These are phyloP conservation scores for Kalmusia sp. DNA, from an alignment of 2,329 filamentous ascomycete species.

Conservation along the genomic window DNA sequence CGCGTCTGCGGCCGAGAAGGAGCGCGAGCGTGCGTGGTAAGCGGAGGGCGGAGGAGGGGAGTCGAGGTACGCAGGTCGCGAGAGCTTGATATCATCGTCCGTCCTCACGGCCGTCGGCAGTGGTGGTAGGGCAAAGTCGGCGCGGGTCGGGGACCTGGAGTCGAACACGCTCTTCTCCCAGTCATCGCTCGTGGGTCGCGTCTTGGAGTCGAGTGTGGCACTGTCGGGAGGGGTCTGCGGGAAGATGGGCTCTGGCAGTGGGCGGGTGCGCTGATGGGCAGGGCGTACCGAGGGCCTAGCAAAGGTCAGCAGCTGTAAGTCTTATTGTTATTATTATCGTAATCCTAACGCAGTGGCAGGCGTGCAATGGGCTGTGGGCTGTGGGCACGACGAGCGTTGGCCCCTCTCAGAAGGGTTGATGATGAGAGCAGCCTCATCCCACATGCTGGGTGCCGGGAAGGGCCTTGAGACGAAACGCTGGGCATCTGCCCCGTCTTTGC, in stretches of 20 bases:
- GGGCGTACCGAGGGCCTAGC: constrained; percentile 46
- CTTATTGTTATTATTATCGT: background rate
- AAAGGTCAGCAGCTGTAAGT: constrained; percentile 21
- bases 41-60: constrained; percentile 27
- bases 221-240: constrained; percentile 48
- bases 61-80: constrained; percentile 22
- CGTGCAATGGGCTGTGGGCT: background rate
- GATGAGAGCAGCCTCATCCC: background rate
- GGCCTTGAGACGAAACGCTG: background rate
- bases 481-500: background rate
- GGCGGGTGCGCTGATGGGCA: constrained; percentile 41
- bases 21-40: constrained; percentile 65
- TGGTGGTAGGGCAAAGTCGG: constrained; percentile 32
- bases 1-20: constrained; percentile 79
- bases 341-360: background rate
- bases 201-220: constrained; percentile 36
- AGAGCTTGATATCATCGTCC: constrained; percentile 24
- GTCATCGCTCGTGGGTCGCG: constrained; percentile 44
- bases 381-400: background rate
- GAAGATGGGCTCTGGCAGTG: constrained; percentile 45
- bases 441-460: background rate
- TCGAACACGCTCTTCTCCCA: constrained; percentile 45
- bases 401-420: background rate
- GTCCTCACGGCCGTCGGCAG: constrained; percentile 22
- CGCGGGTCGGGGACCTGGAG: constrained; percentile 37